These are phyloP conservation scores for Chaetomiaceae sp. DNA, from an alignment of 2,329 filamentous ascomycete genomes.

Conservation along the genomic window DNA sequence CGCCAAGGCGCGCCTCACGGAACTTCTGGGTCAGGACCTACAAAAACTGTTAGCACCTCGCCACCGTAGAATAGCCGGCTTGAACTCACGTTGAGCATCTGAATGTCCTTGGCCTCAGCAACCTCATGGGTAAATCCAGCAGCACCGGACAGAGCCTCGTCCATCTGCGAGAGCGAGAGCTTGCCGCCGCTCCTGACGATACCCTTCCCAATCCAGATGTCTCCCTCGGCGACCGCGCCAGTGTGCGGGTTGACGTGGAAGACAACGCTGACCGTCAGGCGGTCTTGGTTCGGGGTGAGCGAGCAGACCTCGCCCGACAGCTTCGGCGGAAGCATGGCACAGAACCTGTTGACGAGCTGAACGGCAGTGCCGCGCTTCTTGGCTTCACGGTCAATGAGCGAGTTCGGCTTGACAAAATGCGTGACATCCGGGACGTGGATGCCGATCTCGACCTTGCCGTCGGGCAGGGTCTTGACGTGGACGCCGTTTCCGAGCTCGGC, in stretches of 20 bases:
- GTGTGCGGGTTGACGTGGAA: slow-evolving; percentile 84
- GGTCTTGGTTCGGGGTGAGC: slow-evolving; percentile 78
- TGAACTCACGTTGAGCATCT: slow-evolving; percentile 64
- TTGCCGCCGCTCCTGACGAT: slow-evolving; percentile 90
- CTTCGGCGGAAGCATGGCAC: slow-evolving; percentile 84
- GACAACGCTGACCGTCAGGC: slow-evolving; percentile 86
- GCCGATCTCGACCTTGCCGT: slow-evolving; percentile 89
- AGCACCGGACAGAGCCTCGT: slow-evolving; percentile 67
- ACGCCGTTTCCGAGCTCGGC: slow-evolving; percentile 89
- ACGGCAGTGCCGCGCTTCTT: slow-evolving; percentile 97
- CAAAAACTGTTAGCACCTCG: slow-evolving; percentile 24
- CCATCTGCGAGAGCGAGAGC: slow-evolving; percentile 79
- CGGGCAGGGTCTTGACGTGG: slow-evolving; percentile 77
- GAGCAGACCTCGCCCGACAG: slow-evolving; percentile 85
- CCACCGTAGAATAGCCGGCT: neutral
- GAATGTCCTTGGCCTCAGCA: slow-evolving; percentile 70
- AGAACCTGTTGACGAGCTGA: slow-evolving; percentile 82
- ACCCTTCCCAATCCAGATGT: slow-evolving; percentile 90
- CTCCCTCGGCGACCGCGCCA: slow-evolving; percentile 73
- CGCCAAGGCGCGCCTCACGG: slow-evolving; percentile 78
- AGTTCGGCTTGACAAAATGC: slow-evolving; percentile 95
- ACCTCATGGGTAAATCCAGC: slow-evolving; percentile 59
- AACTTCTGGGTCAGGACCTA: slow-evolving; percentile 82
- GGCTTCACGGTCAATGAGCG: slow-evolving; percentile 90
- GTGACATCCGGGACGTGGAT: slow-evolving; percentile 93